Percentiles rank a stretch among this genome's conserved stretches.
Evolutionary conservation across 331 rosid genomes (phyloP).

Genomic region (Acacia concinna): DNA sequence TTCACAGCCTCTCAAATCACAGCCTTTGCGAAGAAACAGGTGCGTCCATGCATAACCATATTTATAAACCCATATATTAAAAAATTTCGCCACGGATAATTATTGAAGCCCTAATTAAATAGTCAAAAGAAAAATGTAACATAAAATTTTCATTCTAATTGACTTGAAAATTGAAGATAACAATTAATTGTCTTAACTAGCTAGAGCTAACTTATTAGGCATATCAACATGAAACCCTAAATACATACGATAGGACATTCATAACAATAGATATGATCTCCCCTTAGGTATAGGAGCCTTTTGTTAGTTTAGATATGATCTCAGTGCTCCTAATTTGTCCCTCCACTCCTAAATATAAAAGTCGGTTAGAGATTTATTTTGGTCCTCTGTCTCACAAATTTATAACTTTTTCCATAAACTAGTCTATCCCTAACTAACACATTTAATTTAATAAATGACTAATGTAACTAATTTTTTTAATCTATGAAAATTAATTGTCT

Average conservation of each 20-base stretch:
- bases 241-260: too few relatives aligned
- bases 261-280: not conserved
- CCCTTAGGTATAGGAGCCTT: not conserved
- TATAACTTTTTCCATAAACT: not conserved
- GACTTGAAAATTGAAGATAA: not conserved
- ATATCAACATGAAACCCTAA: not conserved
- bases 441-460: too few relatives aligned
- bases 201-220: not conserved
- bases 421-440: not conserved
- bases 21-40: slow-evolving; percentile 77
- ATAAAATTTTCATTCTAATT: not conserved
- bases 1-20: slow-evolving; percentile 58
- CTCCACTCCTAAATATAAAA: not conserved
- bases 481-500: too few relatives aligned
- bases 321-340: not conserved
- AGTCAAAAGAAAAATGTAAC: not conserved
- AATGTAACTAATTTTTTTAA: too few relatives aligned
- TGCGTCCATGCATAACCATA: slow-evolving; percentile 29
- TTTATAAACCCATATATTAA: not conserved
- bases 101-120: not conserved
- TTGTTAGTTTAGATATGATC: not conserved
- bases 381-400: too few relatives aligned
- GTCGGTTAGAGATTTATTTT: not conserved
- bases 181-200: not conserved
- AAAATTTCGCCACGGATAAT: not conserved